Base-by-base conservation (phyloP, 2,329 filamentous ascomycete species). In the Colletotrichum lupini region DNA sequence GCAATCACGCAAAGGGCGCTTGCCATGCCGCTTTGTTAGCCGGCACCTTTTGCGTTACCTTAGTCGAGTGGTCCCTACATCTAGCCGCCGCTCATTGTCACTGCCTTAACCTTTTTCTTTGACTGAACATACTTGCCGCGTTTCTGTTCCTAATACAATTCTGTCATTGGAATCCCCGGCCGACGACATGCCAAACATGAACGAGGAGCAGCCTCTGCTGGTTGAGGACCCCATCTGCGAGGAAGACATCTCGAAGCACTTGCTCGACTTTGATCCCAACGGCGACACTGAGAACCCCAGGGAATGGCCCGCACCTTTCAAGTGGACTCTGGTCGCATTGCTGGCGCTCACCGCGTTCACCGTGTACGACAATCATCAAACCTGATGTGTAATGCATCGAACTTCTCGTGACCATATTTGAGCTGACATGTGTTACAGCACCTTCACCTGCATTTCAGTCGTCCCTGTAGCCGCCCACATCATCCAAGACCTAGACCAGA, bases 401-500 rank as follows among this genome's bases (percentile, higher is more conserved):
- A 42, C 2, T 22, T 30, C 16, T 4, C 16, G 28, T 1, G 32
- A 28, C 8, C 35, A 35, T 1, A 56, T 62, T 28, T 12, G 28
- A 55, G 42, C 61, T 57, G 56, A 56, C 53, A 14, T 1, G 12
- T 16, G 16, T 37, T 1, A 11, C 66, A 90, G 88, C 4, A 90
- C 88, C 3, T 89, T 90, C 75, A 90, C 87, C 7, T 91, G 88
- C 79, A 88, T 89, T 68, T 86, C 85, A 0, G 83, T 90, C 1
- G 86, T 90, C 1, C 88, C 89, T 0, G 82, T 91, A 62, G 88
- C 89, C 7, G 82, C 81, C 49, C 82, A 81, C 59, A 90, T 91
- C 74, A 84, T 88, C 26, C 76, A 80, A 2, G 88, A 91, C 70
- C 83, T 86, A 60, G 79, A 84, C 70, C 65, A 76, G 22, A 80